These are phyloP conservation scores for Silene uniflora DNA, from an alignment of 148 eudicot species.

Conservation along the genomic window DNA sequence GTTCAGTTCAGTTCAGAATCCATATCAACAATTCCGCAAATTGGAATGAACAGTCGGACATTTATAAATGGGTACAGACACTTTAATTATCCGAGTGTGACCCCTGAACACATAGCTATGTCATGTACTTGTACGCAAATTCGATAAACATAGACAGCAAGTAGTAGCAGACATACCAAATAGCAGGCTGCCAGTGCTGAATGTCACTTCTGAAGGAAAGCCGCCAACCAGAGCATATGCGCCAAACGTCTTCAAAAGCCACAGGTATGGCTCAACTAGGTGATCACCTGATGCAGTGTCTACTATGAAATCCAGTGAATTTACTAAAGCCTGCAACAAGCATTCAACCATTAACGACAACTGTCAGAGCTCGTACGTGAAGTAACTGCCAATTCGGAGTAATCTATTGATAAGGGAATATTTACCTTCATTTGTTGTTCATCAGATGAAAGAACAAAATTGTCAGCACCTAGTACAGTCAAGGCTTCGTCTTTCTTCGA, in stretches of 20 bases:
- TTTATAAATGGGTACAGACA: no score
- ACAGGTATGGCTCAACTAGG: slow-evolving; percentile 58
- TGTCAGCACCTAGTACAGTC: slow-evolving; percentile 54
- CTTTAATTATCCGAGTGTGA: neutral
- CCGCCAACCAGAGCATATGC: slow-evolving; percentile 53
- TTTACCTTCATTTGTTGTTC: slow-evolving; percentile 56
- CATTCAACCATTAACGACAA: neutral
- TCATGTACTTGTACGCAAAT: no score
- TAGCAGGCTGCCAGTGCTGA: slow-evolving; percentile 49
- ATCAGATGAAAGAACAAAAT: slow-evolving; percentile 62
- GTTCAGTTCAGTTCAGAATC: neutral
- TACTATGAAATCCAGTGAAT: slow-evolving; percentile 70
- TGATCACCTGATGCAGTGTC: slow-evolving; percentile 80
- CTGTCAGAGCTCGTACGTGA: neutral
- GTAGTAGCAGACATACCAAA: slow-evolving; percentile 35
- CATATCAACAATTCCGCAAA: no score
- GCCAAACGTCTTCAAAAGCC: slow-evolving; percentile 61
- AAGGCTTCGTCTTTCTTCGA: slow-evolving; percentile 68
- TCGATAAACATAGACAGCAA: no score
- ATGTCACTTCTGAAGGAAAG: slow-evolving; percentile 59
- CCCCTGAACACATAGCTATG: neutral
- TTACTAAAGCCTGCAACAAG: slow-evolving; percentile 39
- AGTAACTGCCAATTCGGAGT: neutral
- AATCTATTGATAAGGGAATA: neutral
- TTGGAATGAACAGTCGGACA: no score